phyloP scores from a whole-genome alignment of 2,329 filamentous ascomycete genomes.

The Talaromyces sp. region DNA sequence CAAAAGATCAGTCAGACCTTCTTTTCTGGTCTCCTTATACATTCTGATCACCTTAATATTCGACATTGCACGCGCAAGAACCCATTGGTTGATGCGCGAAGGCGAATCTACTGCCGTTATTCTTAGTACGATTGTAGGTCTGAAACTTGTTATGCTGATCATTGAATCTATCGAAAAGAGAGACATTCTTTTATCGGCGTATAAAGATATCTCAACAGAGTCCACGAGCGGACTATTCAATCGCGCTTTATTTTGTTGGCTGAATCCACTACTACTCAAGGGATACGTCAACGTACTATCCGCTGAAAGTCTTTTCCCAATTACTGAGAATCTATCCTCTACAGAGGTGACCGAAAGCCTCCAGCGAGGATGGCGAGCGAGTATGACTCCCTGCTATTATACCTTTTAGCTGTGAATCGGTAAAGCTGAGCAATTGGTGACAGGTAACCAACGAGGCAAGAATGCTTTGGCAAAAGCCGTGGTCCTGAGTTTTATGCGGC shows the following conservation, averaged over 20 bases:
- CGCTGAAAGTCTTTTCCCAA: conserved; percentile 36
- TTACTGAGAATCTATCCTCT: conserved; percentile 28
- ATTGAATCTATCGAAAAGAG: conserved; percentile 40
- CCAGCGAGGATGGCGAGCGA: not conserved
- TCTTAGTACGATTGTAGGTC: conserved; percentile 34
- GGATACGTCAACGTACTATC: conserved; percentile 35
- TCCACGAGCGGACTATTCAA: conserved; percentile 46
- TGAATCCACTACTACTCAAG: conserved; percentile 26
- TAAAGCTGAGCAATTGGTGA: not conserved
- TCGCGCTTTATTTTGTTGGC: conserved; percentile 47
- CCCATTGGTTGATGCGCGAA: conserved; percentile 31
- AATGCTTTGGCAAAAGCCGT: not conserved
- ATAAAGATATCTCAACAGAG: conserved; percentile 40
- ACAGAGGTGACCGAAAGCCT: not conserved
- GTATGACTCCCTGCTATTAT: not conserved
- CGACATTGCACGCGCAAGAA: conserved; percentile 43
- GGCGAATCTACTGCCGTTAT: conserved; percentile 30
- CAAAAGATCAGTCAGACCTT: conserved; percentile 34
- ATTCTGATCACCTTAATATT: conserved; percentile 42
- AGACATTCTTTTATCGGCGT: conserved; percentile 28
- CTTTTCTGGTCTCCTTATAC: conserved; percentile 40
- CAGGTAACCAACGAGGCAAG: conserved; percentile 7
- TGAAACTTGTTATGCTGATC: conserved; percentile 38
- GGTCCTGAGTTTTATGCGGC: not conserved
- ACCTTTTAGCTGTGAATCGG: not conserved